These are phyloP conservation scores for Mycothermus thermophilus DNA, from an alignment of 495 filamentous ascomycete genomes.

Conservation along the genomic window DNA sequence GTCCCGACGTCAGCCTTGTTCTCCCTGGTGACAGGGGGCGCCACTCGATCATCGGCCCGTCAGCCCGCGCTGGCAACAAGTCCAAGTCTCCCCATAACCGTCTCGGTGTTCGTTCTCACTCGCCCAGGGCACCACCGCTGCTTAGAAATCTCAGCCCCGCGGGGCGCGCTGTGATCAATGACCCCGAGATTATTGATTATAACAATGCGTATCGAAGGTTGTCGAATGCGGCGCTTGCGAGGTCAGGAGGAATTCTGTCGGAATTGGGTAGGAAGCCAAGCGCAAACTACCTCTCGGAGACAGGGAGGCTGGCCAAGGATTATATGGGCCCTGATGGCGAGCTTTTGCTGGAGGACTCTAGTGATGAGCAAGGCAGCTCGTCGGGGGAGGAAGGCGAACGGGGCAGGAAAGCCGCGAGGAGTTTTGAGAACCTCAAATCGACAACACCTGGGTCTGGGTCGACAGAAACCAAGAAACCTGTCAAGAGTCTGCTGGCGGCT, in stretches of 20 bases:
- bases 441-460: conserved; percentile 8
- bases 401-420: conserved; percentile 33
- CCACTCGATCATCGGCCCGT: conserved; percentile 28
- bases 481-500: conserved; percentile 48
- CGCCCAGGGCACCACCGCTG: conserved; percentile 34
- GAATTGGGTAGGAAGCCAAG: conserved; percentile 35
- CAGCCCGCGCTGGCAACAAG: conserved; percentile 32
- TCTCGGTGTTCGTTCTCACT: conserved; percentile 43
- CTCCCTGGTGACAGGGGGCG: conserved; percentile 31
- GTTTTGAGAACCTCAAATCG: conserved; percentile 14
- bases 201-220: conserved; percentile 45
- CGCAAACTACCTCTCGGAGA: conserved; percentile 28
- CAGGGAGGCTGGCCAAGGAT: conserved; percentile 59
- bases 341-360: conserved; percentile 38
- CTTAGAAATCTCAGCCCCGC: conserved; percentile 25
- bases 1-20: conserved; percentile 29
- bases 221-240: conserved; percentile 50
- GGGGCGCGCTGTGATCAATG: conserved; percentile 31
- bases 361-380: conserved; percentile 38
- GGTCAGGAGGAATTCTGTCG: conserved; percentile 40
- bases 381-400: conserved; percentile 38
- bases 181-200: conserved; percentile 41
- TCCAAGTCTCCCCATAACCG: conserved; percentile 47
- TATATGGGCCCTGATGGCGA: conserved; percentile 49
- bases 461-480: conserved; percentile 21